These are phyloP conservation scores for Mycosphaerella sp. DNA, from an alignment of 2,329 filamentous ascomycete genomes.

Conservation along the genomic window DNA sequence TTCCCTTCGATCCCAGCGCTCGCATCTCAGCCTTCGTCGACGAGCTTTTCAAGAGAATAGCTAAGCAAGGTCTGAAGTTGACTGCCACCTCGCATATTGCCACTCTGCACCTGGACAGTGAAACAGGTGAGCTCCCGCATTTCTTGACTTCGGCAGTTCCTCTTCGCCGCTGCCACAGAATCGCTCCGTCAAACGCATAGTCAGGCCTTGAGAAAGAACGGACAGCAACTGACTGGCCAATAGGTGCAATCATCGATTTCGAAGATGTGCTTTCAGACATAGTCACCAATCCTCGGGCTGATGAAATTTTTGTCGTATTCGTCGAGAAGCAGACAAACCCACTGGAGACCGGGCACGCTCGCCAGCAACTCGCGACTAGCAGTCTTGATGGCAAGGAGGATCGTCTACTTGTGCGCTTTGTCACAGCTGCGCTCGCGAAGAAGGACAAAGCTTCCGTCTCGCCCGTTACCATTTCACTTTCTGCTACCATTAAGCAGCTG, in stretches of 20 bases:
- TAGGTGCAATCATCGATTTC: conserved; percentile 28
- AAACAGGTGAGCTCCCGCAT: neutral
- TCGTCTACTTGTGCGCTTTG: conserved; percentile 25
- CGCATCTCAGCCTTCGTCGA: conserved; percentile 19
- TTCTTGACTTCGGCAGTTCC: neutral
- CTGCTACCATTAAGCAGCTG: conserved; percentile 25
- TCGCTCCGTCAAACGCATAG: too few species aligned
- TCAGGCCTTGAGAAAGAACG: too few species aligned
- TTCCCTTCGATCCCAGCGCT: conserved; percentile 20
- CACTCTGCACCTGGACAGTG: conserved; percentile 25
- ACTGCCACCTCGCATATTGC: conserved; percentile 16
- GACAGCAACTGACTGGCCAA: too few species aligned
- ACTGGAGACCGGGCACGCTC: conserved; percentile 1
- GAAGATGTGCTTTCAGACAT: conserved; percentile 29
- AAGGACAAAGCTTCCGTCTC: conserved; percentile 15
- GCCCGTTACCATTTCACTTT: conserved; percentile 17
- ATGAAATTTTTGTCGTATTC: conserved; percentile 27
- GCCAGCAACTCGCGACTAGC: neutral
- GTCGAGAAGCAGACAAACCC: conserved; percentile 1
- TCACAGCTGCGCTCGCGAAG: conserved; percentile 27
- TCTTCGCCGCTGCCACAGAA: too few species aligned
- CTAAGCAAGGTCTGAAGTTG: conserved; percentile 15
- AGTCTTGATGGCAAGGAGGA: conserved; percentile 2
- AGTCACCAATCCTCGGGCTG: conserved; percentile 18
- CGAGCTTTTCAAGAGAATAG: conserved; percentile 20